Percentiles rank a stretch among this genome's conserved stretches.
Conservation (phyloP, 805 yeast species). For the Candida fluviatilis region DNA sequence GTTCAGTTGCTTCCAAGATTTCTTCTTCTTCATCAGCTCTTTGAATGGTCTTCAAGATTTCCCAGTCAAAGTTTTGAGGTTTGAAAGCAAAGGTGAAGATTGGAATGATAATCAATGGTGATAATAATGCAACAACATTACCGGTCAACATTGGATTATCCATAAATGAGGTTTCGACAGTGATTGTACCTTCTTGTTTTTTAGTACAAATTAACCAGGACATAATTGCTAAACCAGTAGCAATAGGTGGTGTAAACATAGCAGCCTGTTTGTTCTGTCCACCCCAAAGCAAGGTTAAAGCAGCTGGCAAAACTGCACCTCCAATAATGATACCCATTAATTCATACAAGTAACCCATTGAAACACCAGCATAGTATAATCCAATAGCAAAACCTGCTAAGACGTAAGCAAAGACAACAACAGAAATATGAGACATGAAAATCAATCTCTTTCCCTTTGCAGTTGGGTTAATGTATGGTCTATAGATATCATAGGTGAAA, state of each 20-base stretch:
- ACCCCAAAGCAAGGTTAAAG: slow-evolving; percentile 58
- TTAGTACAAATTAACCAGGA: slow-evolving; percentile 44
- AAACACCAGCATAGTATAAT: slow-evolving; percentile 71
- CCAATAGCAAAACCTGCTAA: slow-evolving; percentile 87
- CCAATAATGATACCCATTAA: slow-evolving; percentile 88
- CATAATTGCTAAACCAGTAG: slow-evolving; percentile 69
- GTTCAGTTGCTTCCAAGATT: slow-evolving; percentile 38
- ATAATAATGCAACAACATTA: slow-evolving; percentile 73
- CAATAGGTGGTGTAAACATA: slow-evolving; percentile 69
- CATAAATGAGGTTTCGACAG: slow-evolving; percentile 55
- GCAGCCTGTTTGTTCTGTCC: slow-evolving; percentile 70
- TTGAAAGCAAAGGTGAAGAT: slow-evolving; percentile 59
- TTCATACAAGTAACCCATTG: slow-evolving; percentile 84
- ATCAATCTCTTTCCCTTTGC: slow-evolving; percentile 76
- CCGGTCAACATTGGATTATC: slow-evolving; percentile 90
- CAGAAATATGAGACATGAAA: slow-evolving; percentile 61
- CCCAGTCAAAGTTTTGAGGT: slow-evolving; percentile 75
- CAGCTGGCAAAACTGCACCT: slow-evolving; percentile 78
- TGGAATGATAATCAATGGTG: slow-evolving; percentile 68
- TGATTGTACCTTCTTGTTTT: slow-evolving; percentile 27
- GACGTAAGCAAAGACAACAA: slow-evolving; percentile 49
- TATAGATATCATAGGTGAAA: slow-evolving; percentile 81
- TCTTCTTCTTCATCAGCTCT: slow-evolving; percentile 74
- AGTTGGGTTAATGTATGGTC: slow-evolving; percentile 71
- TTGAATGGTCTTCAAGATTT: slow-evolving; percentile 51